Conservation (phyloP, 2,329 filamentous ascomycete species). For the Aspergillus proliferans region DNA sequence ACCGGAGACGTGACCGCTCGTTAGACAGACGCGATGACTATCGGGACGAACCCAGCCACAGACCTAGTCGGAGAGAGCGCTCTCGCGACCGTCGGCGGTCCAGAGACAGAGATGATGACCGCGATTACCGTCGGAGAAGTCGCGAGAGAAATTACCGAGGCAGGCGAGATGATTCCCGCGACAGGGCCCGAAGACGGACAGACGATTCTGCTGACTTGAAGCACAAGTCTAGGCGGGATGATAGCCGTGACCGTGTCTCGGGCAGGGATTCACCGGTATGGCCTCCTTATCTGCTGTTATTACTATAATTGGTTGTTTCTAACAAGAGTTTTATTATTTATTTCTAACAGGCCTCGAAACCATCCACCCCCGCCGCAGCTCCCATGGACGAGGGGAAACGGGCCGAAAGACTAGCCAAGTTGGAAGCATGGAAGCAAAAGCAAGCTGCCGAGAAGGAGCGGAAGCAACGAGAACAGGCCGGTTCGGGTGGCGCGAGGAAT, state of each 20-base stretch:
- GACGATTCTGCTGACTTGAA: constrained; percentile 68
- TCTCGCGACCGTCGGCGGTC: constrained; percentile 61
- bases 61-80: constrained; percentile 56
- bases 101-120: constrained; percentile 49
- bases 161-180: constrained; percentile 68
- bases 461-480: constrained; percentile 61
- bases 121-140: constrained; percentile 56
- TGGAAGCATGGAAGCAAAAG: constrained; percentile 90
- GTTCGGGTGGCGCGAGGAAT: constrained; percentile 58
- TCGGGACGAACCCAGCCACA: constrained; percentile 58
- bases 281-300: no score
- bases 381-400: constrained; percentile 70
- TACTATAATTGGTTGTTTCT: not conserved
- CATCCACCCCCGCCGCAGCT: constrained; percentile 38
- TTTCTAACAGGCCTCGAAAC: constrained; percentile 47
- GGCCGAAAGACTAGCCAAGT: constrained; percentile 70
- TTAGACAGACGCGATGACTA: constrained; percentile 43
- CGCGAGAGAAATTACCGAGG: constrained; percentile 63
- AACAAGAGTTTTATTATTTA: not conserved
- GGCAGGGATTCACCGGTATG: constrained; percentile 41
- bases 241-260: constrained; percentile 52
- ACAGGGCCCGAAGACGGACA: constrained; percentile 57
- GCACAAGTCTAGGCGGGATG: constrained; percentile 60
- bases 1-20: constrained; percentile 65
- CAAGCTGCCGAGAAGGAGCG: constrained; percentile 66